Conservation (phyloP, 1,284 basidiomycete genomes). For the Naganishia albida region DNA sequence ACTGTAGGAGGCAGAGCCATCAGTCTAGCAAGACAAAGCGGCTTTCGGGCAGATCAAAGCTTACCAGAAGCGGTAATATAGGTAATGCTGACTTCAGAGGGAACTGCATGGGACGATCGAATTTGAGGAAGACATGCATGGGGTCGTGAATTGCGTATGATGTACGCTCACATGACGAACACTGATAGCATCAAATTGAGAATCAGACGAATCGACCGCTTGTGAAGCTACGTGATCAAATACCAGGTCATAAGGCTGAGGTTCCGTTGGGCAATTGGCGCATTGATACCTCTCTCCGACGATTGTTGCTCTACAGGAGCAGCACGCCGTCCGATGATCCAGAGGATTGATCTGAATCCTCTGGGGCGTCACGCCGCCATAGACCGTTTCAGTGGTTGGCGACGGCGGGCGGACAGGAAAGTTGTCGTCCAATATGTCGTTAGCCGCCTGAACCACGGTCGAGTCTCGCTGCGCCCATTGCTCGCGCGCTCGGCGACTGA, state of each 20-base stretch:
- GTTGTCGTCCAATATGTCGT: slow-evolving; percentile 18
- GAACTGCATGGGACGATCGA: slow-evolving; percentile 71
- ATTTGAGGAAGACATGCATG: slow-evolving; percentile 80
- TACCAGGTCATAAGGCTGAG: slow-evolving; percentile 50
- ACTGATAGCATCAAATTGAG: slow-evolving; percentile 56
- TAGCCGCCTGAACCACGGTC: slow-evolving; percentile 45
- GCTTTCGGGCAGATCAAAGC: slow-evolving; percentile 10
- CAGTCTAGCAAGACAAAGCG: no score
- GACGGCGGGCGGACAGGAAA: slow-evolving; percentile 42
- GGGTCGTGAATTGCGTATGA: slow-evolving; percentile 79
- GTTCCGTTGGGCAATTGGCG: slow-evolving; percentile 53
- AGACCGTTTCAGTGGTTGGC: slow-evolving; percentile 50
- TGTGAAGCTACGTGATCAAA: slow-evolving; percentile 4
- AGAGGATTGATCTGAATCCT: slow-evolving; percentile 40
- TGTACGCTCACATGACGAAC: slow-evolving; percentile 70
- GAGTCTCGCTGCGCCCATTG: slow-evolving; percentile 76
- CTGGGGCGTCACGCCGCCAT: slow-evolving; percentile 36
- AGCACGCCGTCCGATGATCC: slow-evolving; percentile 47
- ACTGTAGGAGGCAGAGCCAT: slow-evolving; percentile 31
- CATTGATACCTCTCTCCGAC: slow-evolving; percentile 53
- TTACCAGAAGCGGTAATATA: slow-evolving; percentile 67
- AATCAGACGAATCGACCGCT: not conserved
- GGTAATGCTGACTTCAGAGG: slow-evolving; percentile 64
- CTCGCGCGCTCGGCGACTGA: slow-evolving; percentile 69
- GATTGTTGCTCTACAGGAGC: slow-evolving; percentile 51